Conservation (phyloP, 2,329 filamentous ascomycete genomes). For the Parastagonospora nodorum region DNA sequence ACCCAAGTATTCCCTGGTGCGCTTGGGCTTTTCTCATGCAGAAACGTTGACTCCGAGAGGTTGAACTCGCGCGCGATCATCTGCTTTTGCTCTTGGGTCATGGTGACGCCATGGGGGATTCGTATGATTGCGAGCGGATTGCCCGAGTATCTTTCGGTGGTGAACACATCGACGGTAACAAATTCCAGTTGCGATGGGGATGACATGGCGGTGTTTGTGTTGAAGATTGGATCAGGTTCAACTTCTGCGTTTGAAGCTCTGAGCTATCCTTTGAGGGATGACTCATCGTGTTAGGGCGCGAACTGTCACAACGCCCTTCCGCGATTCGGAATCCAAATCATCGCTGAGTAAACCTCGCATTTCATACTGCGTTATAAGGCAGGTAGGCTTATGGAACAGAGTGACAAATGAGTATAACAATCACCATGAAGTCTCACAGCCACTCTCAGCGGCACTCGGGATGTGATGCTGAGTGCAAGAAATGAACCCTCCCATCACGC, state of each 20-base stretch:
- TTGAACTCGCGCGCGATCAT: slow-evolving; percentile 62
- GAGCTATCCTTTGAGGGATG: neutral
- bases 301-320: no score
- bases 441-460: no score
- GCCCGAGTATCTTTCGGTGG: slow-evolving; percentile 53
- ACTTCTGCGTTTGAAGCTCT: neutral
- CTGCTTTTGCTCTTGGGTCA: slow-evolving; percentile 58
- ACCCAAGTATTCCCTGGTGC: slow-evolving; percentile 43
- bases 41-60: slow-evolving; percentile 62
- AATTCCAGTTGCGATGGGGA: slow-evolving; percentile 35
- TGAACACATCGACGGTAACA: slow-evolving; percentile 56
- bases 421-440: no score
- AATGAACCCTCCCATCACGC: no score
- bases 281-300: slow-evolving; percentile 1
- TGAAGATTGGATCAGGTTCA: neutral
- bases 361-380: no score
- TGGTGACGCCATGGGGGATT: slow-evolving; percentile 42
- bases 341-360: no score
- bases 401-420: neutral
- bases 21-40: slow-evolving; percentile 47
- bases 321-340: no score
- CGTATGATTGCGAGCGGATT: slow-evolving; percentile 63
- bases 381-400: no score
- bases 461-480: no score
- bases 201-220: slow-evolving; percentile 14